A percentile compares a stretch with the other conserved stretches of the same genome.
Conservation (phyloP, 2,329 filamentous ascomycete genomes). For the Pseudogymnoascus sp. region DNA sequence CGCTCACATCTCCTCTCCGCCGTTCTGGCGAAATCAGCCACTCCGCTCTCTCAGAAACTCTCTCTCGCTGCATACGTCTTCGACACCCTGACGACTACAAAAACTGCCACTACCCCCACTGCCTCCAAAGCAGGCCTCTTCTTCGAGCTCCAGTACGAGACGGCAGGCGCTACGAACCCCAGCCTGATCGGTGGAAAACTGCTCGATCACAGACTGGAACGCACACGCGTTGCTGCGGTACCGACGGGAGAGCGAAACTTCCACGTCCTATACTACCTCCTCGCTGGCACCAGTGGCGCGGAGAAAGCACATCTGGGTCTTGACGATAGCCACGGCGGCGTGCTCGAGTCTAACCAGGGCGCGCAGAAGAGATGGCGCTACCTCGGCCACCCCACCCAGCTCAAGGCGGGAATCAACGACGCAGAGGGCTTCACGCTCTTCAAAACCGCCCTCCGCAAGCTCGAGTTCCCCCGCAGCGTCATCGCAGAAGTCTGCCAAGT, state of each 20-base stretch:
- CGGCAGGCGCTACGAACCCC: conserved; percentile 71
- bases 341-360: conserved; percentile 40
- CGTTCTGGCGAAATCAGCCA: conserved; percentile 81
- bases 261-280: conserved; percentile 88
- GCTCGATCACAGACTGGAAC: conserved; percentile 83
- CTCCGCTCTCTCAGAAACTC: conserved; percentile 84
- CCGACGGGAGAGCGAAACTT: conserved; percentile 96
- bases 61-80: conserved; percentile 93
- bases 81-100: conserved; percentile 91
- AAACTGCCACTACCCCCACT: conserved; percentile 88
- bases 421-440: conserved; percentile 93
- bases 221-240: conserved; percentile 82
- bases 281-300: conserved; percentile 81
- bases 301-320: conserved; percentile 81
- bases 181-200: conserved; percentile 90
- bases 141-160: conserved; percentile 95
- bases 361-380: conserved; percentile 87
- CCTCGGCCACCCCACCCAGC: conserved; percentile 87
- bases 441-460: conserved; percentile 86
- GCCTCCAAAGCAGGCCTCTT: conserved; percentile 94
- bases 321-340: conserved; percentile 30
- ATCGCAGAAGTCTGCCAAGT: conserved; percentile 97
- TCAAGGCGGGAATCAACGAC: conserved; percentile 96
- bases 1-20: conserved; percentile 81
- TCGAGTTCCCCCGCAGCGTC: conserved; percentile 87